phyloP scores from a whole-genome alignment of 202 grass and related monocot species.

The Panicum hallii region DNA sequence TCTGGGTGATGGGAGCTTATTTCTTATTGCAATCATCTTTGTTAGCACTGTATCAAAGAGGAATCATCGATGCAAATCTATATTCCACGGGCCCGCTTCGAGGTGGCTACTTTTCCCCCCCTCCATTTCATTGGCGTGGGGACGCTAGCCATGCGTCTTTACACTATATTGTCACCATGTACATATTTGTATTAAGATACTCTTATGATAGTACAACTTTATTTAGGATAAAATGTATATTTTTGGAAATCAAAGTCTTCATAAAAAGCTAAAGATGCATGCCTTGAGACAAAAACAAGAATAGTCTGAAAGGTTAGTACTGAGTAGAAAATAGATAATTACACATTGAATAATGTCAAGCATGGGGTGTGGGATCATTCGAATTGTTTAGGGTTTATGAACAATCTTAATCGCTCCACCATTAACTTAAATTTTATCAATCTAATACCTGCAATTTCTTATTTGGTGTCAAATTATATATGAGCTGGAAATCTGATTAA shows the following conservation, averaged over 20 bases:
- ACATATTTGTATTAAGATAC: neutral
- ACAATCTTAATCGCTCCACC: neutral
- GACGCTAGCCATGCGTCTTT: neutral
- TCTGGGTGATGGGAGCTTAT: neutral
- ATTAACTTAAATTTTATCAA: neutral
- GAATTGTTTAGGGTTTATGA: neutral
- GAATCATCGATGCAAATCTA: neutral
- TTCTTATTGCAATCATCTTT: neutral
- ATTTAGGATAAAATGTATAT: neutral
- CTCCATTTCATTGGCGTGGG: neutral
- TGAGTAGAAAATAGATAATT: neutral
- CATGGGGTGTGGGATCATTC: neutral
- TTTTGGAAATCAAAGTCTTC: neutral
- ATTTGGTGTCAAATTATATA: too few species aligned
- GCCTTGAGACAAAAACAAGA: neutral
- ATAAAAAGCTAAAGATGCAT: neutral
- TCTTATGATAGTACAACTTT: neutral
- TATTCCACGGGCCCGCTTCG: neutral
- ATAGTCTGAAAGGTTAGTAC: neutral
- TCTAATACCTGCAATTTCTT: neutral
- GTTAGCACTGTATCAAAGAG: neutral
- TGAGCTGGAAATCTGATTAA: too few species aligned
- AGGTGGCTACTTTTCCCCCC: neutral
- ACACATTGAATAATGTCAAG: neutral
- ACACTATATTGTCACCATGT: neutral